A percentile compares a stretch with the other conserved stretches of the same genome.
Conservation (phyloP, 202 grass and related monocot genomes). For the Setaria italica region DNA sequence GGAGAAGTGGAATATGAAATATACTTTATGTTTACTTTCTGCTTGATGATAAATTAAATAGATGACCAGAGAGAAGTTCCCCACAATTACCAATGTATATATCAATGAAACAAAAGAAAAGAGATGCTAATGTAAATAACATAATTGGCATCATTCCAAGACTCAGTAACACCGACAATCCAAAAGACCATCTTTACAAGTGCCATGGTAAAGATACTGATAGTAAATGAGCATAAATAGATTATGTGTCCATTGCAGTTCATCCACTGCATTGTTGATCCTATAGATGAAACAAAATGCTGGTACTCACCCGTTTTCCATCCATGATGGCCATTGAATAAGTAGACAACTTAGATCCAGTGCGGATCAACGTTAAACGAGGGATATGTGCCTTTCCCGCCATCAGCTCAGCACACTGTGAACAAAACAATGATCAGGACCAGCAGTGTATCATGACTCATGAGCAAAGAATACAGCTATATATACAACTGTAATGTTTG, state of each 20-base stretch:
- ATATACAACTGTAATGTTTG: constrained; percentile 23
- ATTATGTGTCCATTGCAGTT: constrained; percentile 1
- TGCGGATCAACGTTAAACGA: constrained; percentile 52
- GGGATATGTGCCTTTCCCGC: constrained; percentile 82
- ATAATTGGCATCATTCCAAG: not conserved
- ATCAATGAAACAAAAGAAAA: constrained; percentile 23
- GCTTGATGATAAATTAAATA: constrained; percentile 38
- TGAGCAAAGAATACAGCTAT: constrained; percentile 30
- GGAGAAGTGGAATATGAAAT: constrained; percentile 1
- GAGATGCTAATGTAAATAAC: not conserved
- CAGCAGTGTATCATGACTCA: constrained; percentile 1
- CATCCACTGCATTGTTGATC: constrained; percentile 30
- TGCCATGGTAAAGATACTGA: constrained; percentile 7
- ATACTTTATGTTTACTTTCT: constrained; percentile 36
- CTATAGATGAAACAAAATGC: constrained; percentile 25
- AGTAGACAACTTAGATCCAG: constrained; percentile 66
- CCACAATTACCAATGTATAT: not conserved
- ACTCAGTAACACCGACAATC: not conserved
- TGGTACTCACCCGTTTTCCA: constrained; percentile 72
- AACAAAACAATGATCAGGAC: constrained; percentile 37
- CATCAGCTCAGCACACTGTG: constrained; percentile 70
- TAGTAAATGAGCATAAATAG: not conserved
- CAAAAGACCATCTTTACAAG: not conserved
- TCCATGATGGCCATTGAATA: constrained; percentile 88
- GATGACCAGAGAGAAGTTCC: constrained; percentile 10